A percentile compares a stretch with the other conserved stretches of the same genome.
These are phyloP conservation scores for Solanum verrucosum DNA, from an alignment of 257 asterid species.

Conservation along the genomic window DNA sequence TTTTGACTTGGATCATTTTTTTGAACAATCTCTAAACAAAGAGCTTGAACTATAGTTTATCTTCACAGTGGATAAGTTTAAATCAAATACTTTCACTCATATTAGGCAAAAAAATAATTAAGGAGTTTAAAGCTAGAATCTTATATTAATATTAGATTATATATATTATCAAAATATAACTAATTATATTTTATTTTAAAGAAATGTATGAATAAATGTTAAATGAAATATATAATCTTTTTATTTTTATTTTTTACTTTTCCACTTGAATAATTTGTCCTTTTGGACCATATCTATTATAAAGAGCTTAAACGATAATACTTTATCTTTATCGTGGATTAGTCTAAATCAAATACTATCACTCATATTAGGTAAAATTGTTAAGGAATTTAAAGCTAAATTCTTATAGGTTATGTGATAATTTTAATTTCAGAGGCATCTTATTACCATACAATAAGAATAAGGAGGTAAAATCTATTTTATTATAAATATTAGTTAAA, in stretches of 20 bases:
- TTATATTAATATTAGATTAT: too few species aligned
- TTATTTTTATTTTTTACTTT: too few species aligned
- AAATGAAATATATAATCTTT: too few species aligned
- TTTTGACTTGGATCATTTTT: background rate
- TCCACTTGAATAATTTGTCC: too few species aligned
- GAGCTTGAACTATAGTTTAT: background rate
- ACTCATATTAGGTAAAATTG: background rate
- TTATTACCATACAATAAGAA: background rate
- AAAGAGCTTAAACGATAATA: too few species aligned
- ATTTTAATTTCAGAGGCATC: background rate
- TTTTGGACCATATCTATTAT: background rate
- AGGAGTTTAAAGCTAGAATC: background rate
- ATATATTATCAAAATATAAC: too few species aligned
- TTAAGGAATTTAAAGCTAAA: background rate
- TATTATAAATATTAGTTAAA: background rate
- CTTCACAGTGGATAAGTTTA: background rate
- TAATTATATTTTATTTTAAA: too few species aligned
- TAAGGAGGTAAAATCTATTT: background rate
- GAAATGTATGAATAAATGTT: too few species aligned
- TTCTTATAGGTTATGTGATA: background rate
- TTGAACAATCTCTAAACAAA: too few species aligned
- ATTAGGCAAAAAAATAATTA: background rate
- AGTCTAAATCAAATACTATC: background rate
- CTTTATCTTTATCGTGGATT: background rate
- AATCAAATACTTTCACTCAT: background rate